These are phyloP conservation scores for Kalmusia sp. DNA, from an alignment of 2,329 filamentous ascomycete species.

Conservation along the genomic window DNA sequence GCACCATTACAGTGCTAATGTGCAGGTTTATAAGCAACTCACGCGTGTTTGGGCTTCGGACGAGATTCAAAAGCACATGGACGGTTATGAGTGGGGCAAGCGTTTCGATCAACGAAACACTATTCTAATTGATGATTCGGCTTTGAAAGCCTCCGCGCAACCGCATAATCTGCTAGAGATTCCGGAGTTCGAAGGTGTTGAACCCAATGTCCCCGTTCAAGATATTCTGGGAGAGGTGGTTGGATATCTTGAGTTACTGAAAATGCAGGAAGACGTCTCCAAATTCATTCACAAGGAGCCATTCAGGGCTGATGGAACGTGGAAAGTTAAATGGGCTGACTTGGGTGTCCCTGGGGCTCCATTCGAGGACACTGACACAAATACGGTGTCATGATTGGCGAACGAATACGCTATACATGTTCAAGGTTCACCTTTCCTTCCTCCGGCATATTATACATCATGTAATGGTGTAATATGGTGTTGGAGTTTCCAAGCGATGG, in stretches of 20 bases:
- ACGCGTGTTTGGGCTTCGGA: slow-evolving; percentile 70
- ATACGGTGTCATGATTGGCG: not conserved
- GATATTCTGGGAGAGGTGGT: slow-evolving; percentile 60
- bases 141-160: slow-evolving; percentile 80
- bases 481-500: too few species aligned
- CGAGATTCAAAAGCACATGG: slow-evolving; percentile 52
- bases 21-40: slow-evolving; percentile 91
- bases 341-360: too few species aligned
- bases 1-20: slow-evolving; percentile 70
- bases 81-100: slow-evolving; percentile 39
- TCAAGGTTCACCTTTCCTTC: too few species aligned
- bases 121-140: slow-evolving; percentile 84
- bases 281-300: slow-evolving; percentile 59
- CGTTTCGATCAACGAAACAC: slow-evolving; percentile 86
- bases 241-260: slow-evolving; percentile 59
- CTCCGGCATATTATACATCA: too few species aligned
- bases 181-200: slow-evolving; percentile 72
- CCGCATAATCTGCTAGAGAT: slow-evolving; percentile 83
- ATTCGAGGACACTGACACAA: too few species aligned
- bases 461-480: too few species aligned
- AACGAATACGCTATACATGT: too few species aligned
- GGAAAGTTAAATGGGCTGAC: slow-evolving; percentile 35
- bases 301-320: slow-evolving; percentile 35
- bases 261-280: slow-evolving; percentile 66
- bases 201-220: slow-evolving; percentile 45